Evolutionary conservation across 1,284 basidiomycete genomes (phyloP).

Genomic region (Thecaphora thlaspeos): DNA sequence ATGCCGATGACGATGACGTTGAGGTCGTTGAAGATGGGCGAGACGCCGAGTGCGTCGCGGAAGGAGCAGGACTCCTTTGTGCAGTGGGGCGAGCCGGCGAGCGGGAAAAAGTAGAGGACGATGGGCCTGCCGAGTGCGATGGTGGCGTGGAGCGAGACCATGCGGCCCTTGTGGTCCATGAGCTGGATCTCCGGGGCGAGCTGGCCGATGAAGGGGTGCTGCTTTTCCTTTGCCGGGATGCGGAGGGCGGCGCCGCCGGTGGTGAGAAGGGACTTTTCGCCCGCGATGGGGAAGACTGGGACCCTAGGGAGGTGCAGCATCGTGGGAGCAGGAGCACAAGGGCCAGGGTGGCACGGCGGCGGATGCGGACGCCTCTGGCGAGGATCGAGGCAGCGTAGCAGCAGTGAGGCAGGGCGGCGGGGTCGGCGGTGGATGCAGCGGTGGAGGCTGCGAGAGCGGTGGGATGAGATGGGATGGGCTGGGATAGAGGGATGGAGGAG

Average conservation of each 20-base stretch:
- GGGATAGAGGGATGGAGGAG: too few species aligned
- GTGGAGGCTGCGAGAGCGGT: too few species aligned
- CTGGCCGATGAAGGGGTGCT: conserved; percentile 34
- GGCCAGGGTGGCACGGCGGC: too few species aligned
- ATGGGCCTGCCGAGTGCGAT: conserved; percentile 44
- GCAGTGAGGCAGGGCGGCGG: too few species aligned
- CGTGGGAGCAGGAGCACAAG: too few species aligned
- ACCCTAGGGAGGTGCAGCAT: conserved; percentile 21
- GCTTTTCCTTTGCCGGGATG: conserved; percentile 35
- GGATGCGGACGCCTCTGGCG: too few species aligned
- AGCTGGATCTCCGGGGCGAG: conserved; percentile 45
- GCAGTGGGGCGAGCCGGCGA: conserved; percentile 50
- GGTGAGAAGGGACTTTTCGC: conserved; percentile 32
- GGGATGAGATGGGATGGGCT: too few species aligned
- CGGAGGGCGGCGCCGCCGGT: conserved; percentile 19
- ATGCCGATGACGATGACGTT: conserved; percentile 51
- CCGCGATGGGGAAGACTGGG: conserved; percentile 35
- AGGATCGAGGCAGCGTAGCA: too few species aligned
- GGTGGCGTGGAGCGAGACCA: conserved; percentile 43
- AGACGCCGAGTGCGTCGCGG: conserved; percentile 38
- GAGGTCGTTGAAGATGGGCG: conserved; percentile 45
- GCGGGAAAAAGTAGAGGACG: conserved; percentile 49
- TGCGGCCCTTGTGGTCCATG: conserved; percentile 35
- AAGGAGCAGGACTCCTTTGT: conserved; percentile 44
- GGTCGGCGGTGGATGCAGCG: too few species aligned